Base-by-base conservation (phyloP, 2,329 filamentous ascomycete genomes). In the Fusarium pseudograminearum region DNA sequence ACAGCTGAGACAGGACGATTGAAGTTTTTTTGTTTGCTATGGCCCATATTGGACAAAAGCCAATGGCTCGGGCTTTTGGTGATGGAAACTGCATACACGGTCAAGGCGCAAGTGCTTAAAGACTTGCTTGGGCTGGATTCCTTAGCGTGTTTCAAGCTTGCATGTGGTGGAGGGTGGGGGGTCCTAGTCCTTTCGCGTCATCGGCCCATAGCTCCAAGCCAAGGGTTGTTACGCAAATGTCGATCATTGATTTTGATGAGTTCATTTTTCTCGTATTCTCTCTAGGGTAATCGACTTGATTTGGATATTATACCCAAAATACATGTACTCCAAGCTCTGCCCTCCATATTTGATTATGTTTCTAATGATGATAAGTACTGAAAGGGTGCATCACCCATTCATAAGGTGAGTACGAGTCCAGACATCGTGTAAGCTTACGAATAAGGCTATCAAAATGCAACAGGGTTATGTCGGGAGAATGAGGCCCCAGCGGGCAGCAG, bases 111-210 rank as follows among this genome's bases (percentile, higher is more conserved):
- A 36, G 59, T 62, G 40, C 55, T 58, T 60, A 58, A 33, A 36
- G 48, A 28, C 33, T 48, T 40, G 18, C 20, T 46, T 45, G 16
- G 14, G 48, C 44, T 52, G 55, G 61, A 55, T 52, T 45, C 50
- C 60, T 69, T 71, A 61, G 69, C 68, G 60, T 63, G 69, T 71
- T 67, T 71, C 69, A 71, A 52, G 48, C 70, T 54, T 44, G 67
- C 63, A 65, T 34, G 28, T 55, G 34, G 45, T 51, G 44, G 36
- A 30, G n/a, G 11, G 11, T 40, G n/a, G 18, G 36, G 36, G 36
- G 36, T 30, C 36, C 11, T n/a, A 38, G 36, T 36, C 61, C n/a
- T 52, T 42, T 31, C 57, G 55, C 67, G 67, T 65, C 67, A 68
- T 68, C 41, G 36, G n/a, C 22, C 42, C 42, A 40, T 67, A 33